Percentiles rank a stretch among this genome's conserved stretches.
Conservation (phyloP, 2,329 filamentous ascomycete species). For the Diatrype stigma region DNA sequence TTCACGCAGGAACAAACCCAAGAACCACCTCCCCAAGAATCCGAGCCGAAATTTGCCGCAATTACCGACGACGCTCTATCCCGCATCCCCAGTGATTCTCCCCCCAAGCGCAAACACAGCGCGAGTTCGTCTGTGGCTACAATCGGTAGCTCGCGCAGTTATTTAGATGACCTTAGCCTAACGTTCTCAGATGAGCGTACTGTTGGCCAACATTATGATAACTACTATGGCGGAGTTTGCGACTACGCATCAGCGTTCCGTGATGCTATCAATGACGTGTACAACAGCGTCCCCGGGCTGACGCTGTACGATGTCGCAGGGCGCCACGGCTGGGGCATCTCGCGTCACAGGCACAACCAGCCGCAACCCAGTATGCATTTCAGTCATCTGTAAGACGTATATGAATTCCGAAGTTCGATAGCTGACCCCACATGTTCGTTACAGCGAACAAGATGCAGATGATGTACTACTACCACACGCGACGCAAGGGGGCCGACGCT, state of each 20-base stretch:
- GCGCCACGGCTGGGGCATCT: slow-evolving; percentile 46
- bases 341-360: slow-evolving; percentile 32
- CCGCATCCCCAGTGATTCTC: slow-evolving; percentile 4
- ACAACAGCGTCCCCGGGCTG: slow-evolving; percentile 45
- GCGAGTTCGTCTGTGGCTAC: slow-evolving; percentile 27
- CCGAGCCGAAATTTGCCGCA: not conserved
- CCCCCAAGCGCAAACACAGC: slow-evolving; percentile 23
- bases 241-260: slow-evolving; percentile 46
- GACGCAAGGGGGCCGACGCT: not conserved
- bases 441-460: not conserved
- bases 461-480: not conserved
- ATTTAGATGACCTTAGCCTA: slow-evolving; percentile 22
- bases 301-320: slow-evolving; percentile 47
- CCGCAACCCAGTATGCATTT: slow-evolving; percentile 29
- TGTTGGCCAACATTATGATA: not conserved
- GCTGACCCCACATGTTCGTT: not conserved
- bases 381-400: no score
- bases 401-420: not conserved
- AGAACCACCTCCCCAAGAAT: slow-evolving; percentile 1
- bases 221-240: slow-evolving; percentile 37
- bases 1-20: slow-evolving; percentile 35
- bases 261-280: slow-evolving; percentile 44
- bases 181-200: slow-evolving; percentile 18
- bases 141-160: slow-evolving; percentile 19
- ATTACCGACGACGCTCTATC: slow-evolving; percentile 16